phyloP scores from a whole-genome alignment of 371 early-diverging fungal genomes.

The Neoconidiobolus thromboides region DNA sequence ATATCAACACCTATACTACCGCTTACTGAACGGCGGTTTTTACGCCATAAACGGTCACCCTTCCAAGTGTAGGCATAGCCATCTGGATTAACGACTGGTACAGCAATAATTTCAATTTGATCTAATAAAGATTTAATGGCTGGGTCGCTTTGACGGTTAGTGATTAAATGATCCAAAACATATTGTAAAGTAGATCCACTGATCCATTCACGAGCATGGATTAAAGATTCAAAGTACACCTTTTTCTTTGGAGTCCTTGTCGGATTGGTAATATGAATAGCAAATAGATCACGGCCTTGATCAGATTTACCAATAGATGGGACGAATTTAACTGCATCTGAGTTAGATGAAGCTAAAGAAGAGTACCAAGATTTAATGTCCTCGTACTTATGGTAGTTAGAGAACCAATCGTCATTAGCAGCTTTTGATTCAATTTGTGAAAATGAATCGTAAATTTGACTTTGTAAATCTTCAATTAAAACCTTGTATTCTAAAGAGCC shows the following conservation, averaged over 20 bases:
- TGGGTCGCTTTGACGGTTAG: background rate
- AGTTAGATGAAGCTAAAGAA: background rate
- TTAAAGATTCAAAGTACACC: constrained; percentile 5
- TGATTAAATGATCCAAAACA: background rate
- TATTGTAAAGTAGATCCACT: constrained; percentile 2
- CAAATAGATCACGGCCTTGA: background rate
- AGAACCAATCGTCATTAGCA: background rate
- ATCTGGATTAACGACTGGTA: constrained; percentile 28
- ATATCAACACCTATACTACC: constrained; percentile 9
- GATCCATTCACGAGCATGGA: constrained; percentile 8
- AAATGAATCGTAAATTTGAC: background rate
- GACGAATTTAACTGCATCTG: constrained; percentile 1
- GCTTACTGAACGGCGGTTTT: constrained; percentile 11
- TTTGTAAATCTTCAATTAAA: background rate
- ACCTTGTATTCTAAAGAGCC: background rate
- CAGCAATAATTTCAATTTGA: constrained; percentile 14
- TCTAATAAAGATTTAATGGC: background rate
- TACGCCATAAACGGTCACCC: constrained; percentile 21
- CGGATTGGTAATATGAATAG: constrained; percentile 4
- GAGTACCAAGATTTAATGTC: constrained; percentile 1
- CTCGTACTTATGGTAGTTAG: constrained; percentile 1
- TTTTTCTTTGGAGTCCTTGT: constrained; percentile 3
- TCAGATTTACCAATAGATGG: constrained; percentile 7
- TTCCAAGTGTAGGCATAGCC: constrained; percentile 22
- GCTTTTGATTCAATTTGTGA: background rate